phyloP scores from a whole-genome alignment of 306 rosid genomes.

The Carpinus viminea region DNA sequence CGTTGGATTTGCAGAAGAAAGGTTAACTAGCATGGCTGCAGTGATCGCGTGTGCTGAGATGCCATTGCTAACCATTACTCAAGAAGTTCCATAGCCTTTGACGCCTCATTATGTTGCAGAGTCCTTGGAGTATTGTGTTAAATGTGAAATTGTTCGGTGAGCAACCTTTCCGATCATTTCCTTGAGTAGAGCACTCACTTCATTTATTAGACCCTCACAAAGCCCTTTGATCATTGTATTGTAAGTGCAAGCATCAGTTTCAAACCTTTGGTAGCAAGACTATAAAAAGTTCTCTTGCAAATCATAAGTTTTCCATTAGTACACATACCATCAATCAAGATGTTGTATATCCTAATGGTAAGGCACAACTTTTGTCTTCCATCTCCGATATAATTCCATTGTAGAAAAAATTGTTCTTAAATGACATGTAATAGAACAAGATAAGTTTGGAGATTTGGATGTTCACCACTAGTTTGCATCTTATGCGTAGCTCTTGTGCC shows the following conservation, averaged over 20 bases:
- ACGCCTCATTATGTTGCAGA: conserved; percentile 28
- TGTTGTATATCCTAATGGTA: too few species aligned
- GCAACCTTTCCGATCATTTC: conserved; percentile 35
- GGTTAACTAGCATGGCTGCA: too few species aligned
- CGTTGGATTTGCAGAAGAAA: too few species aligned
- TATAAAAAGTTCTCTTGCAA: conserved; percentile 33
- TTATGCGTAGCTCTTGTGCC: conserved; percentile 26
- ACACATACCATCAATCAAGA: neutral
- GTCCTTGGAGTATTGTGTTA: neutral
- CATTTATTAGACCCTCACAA: conserved; percentile 31
- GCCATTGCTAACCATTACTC: conserved; percentile 31
- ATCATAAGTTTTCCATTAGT: conserved; percentile 30
- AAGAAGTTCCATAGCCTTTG: conserved; percentile 32
- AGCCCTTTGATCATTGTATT: conserved; percentile 44
- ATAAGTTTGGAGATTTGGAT: conserved; percentile 42
- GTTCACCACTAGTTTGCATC: conserved; percentile 32
- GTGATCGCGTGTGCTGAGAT: neutral
- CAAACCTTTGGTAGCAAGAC: conserved; percentile 38
- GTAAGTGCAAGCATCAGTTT: conserved; percentile 32
- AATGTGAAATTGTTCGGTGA: conserved; percentile 29
- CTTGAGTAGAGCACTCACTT: conserved; percentile 34
- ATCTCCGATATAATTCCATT: conserved; percentile 29
- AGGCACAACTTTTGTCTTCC: conserved; percentile 15
- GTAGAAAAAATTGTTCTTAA: conserved; percentile 19
- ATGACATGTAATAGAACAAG: conserved; percentile 22